These are phyloP conservation scores for cucumber (Cucumis sativus) DNA, from an alignment of 306 rosid species.

Conservation along the genomic window DNA sequence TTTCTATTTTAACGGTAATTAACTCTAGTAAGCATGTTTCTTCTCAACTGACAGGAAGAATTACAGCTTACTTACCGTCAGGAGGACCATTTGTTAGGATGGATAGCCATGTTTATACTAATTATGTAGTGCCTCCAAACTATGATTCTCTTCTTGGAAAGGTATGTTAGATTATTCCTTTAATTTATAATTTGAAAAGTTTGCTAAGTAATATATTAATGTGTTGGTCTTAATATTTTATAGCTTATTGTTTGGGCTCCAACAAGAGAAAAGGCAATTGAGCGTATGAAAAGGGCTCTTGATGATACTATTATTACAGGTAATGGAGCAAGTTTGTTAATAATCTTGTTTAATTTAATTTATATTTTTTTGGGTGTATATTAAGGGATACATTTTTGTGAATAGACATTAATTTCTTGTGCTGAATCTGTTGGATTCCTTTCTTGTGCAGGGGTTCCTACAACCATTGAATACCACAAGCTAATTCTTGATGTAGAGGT, in stretches of 20 bases:
- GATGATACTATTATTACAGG: conserved; percentile 89
- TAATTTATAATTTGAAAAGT: not conserved
- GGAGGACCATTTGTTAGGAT: conserved; percentile 99
- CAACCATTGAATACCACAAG: conserved; percentile 97
- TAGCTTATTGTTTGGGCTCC: conserved; percentile 99
- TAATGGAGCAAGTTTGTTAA: conserved; percentile 13
- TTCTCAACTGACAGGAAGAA: conserved; percentile 58
- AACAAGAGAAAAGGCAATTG: conserved; percentile 90
- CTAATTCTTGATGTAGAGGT: conserved; percentile 91
- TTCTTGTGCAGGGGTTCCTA: conserved; percentile 69
- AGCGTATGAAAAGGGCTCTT: conserved; percentile 97
- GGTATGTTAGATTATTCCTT: conserved; percentile 20
- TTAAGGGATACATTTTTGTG: not conserved
- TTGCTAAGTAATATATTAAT: not conserved
- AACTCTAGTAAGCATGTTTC: not conserved
- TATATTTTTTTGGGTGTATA: not conserved
- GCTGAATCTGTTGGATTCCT: not conserved
- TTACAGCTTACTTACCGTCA: conserved; percentile 87
- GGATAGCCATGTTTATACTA: conserved; percentile 97
- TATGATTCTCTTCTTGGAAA: conserved; percentile 97
- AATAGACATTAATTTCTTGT: not conserved
- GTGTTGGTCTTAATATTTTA: conserved; percentile 8
- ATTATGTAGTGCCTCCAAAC: conserved; percentile 96
- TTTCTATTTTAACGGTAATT: not conserved
- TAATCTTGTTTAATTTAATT: not conserved